phyloP scores from a whole-genome alignment of 2,329 filamentous ascomycete species.

The Pseudogymnoascus sp. region DNA sequence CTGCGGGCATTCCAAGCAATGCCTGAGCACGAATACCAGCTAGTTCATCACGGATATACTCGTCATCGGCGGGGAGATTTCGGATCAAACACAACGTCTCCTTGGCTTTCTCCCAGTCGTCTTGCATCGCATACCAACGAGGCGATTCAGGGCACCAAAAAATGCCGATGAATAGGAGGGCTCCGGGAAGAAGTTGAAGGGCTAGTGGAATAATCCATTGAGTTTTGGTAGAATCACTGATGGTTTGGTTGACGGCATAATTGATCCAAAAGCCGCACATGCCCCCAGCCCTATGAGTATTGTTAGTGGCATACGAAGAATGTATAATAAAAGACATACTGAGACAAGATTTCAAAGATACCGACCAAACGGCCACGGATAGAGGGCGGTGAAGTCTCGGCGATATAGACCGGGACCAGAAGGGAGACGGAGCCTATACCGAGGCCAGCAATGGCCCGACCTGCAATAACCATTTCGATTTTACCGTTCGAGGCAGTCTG shows the following conservation, averaged over 20 bases:
- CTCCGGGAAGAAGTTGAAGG: slow-evolving; percentile 33
- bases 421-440: slow-evolving; percentile 48
- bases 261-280: slow-evolving; percentile 34
- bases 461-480: slow-evolving; percentile 34
- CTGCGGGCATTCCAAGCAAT: slow-evolving; percentile 37
- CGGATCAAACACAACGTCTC: slow-evolving; percentile 36
- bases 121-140: slow-evolving; percentile 22
- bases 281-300: slow-evolving; percentile 27
- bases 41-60: slow-evolving; percentile 40
- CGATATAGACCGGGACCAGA: slow-evolving; percentile 30
- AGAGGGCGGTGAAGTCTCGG: slow-evolving; percentile 32
- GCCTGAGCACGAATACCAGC: slow-evolving; percentile 36
- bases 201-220: slow-evolving; percentile 37
- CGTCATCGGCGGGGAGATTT: slow-evolving; percentile 34
- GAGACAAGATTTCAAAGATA: slow-evolving; percentile 38
- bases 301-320: slow-evolving; percentile 32
- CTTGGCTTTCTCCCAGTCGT: slow-evolving; percentile 29
- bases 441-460: slow-evolving; percentile 52
- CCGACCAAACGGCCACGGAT: slow-evolving; percentile 40
- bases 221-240: slow-evolving; percentile 25
- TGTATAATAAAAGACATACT: slow-evolving; percentile 30
- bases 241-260: slow-evolving; percentile 32
- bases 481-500: slow-evolving; percentile 19
- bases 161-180: slow-evolving; percentile 21
- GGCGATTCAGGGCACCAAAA: slow-evolving; percentile 25